A percentile compares a stretch with the other conserved stretches of the same genome.
Conservation (phyloP, 495 filamentous ascomycete genomes). For the Collariella sp. region DNA sequence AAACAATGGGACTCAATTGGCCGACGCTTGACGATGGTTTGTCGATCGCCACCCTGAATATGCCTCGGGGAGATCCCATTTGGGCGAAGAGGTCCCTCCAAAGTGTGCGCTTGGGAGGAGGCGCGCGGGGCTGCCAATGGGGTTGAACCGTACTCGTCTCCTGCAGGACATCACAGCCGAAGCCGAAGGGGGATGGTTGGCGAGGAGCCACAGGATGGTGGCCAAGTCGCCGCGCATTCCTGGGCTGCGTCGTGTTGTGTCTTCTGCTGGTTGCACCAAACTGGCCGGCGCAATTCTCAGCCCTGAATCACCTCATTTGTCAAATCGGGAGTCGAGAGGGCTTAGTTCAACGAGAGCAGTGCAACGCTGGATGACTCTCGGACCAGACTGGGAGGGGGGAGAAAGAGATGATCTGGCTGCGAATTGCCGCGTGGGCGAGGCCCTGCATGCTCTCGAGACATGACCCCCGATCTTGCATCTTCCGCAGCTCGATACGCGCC, state of each 20-base stretch:
- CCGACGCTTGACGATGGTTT: constrained; percentile 1
- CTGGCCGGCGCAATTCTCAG: background rate
- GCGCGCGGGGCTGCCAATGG: background rate
- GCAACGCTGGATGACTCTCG: constrained; percentile 1
- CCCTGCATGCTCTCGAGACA: constrained; percentile 2
- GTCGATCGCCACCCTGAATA: background rate
- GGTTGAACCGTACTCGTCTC: constrained; percentile 3
- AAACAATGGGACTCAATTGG: constrained; percentile 1
- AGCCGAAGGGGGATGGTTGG: constrained; percentile 16
- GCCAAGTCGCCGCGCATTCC: constrained; percentile 28
- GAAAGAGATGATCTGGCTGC: background rate
- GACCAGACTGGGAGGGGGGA: background rate
- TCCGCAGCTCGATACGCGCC: background rate
- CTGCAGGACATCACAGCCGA: constrained; percentile 22
- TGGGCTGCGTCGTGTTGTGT: constrained; percentile 4
- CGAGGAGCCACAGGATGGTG: constrained; percentile 19
- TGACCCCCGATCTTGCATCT: constrained; percentile 9
- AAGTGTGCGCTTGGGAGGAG: constrained; percentile 5
- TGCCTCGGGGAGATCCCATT: background rate
- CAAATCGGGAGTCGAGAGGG: constrained; percentile 2
- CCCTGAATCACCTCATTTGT: background rate
- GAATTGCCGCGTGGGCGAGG: constrained; percentile 1
- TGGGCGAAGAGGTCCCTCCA: background rate
- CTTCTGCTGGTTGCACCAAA: constrained; percentile 5
- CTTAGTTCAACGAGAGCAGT: background rate